A percentile compares a stretch with the other conserved stretches of the same genome.
These are phyloP conservation scores for Umbelopsis vinacea DNA, from an alignment of 192 early-diverging fungal genomes.

Conservation along the genomic window DNA sequence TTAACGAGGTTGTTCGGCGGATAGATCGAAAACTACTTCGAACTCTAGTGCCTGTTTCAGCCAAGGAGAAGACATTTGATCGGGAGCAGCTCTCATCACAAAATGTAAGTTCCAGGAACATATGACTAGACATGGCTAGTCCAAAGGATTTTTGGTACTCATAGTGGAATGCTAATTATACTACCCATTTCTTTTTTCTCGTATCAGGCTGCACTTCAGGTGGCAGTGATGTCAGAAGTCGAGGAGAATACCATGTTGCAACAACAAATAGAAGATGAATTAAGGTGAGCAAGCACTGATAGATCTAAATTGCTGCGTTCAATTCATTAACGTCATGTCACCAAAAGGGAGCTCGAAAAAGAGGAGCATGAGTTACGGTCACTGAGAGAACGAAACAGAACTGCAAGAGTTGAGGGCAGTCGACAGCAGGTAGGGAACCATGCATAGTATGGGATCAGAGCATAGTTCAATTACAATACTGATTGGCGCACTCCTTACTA, in stretches of 20 bases:
- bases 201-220: constrained; percentile 5
- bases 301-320: too few relatives aligned
- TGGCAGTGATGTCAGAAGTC: constrained; percentile 16
- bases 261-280: constrained; percentile 9
- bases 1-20: neutral
- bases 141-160: too few relatives aligned
- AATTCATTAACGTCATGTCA: neutral
- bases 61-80: constrained; percentile 15
- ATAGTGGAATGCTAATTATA: too few relatives aligned
- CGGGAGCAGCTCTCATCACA: constrained; percentile 10
- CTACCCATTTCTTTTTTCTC: too few relatives aligned
- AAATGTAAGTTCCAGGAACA: neutral
- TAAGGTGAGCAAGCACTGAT: neutral
- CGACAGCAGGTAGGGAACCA: neutral
- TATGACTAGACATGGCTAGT: too few relatives aligned
- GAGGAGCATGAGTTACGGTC: neutral
- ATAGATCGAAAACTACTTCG: constrained; percentile 12
- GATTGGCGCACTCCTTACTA: neutral
- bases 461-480: neutral
- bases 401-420: neutral
- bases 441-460: neutral
- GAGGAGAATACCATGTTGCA: constrained; percentile 12
- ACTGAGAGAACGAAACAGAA: neutral
- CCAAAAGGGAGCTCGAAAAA: neutral
- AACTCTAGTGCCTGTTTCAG: constrained; percentile 9